Base-by-base conservation (phyloP, 495 filamentous ascomycete species). In the Neurospora pannonica region DNA sequence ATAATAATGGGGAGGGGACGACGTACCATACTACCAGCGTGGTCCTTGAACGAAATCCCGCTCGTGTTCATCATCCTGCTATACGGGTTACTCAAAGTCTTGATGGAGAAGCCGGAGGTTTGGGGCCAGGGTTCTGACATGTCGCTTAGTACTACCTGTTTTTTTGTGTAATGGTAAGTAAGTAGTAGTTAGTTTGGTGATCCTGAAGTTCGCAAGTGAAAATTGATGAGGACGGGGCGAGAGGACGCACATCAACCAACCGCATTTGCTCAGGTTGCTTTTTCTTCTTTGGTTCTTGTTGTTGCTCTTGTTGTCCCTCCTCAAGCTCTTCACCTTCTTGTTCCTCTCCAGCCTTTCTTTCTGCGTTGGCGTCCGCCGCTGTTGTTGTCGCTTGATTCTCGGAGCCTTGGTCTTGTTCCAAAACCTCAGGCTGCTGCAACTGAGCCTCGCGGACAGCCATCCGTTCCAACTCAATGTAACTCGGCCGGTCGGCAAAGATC, bases 61-160 rank as follows among this genome's bases (percentile, higher is more conserved):
- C 92, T 97, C 70, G 94, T 97, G 83, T 98, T 98, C 94, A 97
- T 97, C 94, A 99, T 92, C 96, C 96, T 99, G 85, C 81, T 81
- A 89, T 95, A 94, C 71, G 95, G 93, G 87, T 94, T 88, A 94
- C 90, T 96, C 87, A 98, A 87, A 85, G 90, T 96, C 83, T 88
- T 93, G 84, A 91, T 90, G 86, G 89, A 91, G 84, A 91, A 94
- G 48, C 92, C 92, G 78, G 88, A 88, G 39, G 88, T 90, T 86
- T 93, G 91, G 76, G 87, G 83, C 94, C 94, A 97, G 93, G 96
- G 95, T 85, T 87, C 95, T 85, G 89, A 99, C 96, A 99, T 99
- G 91, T 99, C 96, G 87, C 93, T 97, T 77, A 99, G 84, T 78
- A 99, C 92, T 78, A 99, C 75, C 85, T 87, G 74, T 74, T 46